Conservation (phyloP, 257 asterid genomes). For the Nicotiana tabacum region DNA sequence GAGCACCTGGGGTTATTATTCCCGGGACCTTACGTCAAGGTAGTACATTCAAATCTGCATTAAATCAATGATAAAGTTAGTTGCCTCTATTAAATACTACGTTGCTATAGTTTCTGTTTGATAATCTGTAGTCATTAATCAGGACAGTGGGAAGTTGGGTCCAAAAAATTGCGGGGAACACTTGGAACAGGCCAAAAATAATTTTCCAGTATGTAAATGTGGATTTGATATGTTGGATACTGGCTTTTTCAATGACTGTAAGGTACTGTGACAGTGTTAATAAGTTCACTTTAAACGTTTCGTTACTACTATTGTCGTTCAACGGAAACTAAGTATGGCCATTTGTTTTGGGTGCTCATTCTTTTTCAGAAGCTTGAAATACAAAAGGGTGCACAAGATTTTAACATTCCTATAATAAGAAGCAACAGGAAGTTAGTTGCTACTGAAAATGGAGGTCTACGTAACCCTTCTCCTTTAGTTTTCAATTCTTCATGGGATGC, state of each 20-base stretch:
- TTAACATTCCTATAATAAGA: slow-evolving; percentile 52
- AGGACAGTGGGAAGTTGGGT: slow-evolving; percentile 51
- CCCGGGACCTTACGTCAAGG: slow-evolving; percentile 46
- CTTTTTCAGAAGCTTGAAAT: slow-evolving; percentile 57
- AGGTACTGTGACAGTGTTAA: slow-evolving; percentile 35
- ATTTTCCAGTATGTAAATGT: slow-evolving; percentile 20
- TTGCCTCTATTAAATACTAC: neutral
- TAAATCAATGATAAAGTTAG: slow-evolving; percentile 3
- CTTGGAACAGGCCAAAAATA: slow-evolving; percentile 27
- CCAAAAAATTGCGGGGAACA: slow-evolving; percentile 28
- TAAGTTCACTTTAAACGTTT: neutral
- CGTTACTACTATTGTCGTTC: neutral
- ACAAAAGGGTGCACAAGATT: slow-evolving; percentile 61
- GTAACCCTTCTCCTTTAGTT: slow-evolving; percentile 56
- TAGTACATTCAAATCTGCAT: slow-evolving; percentile 22
- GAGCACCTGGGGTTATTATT: slow-evolving; percentile 35
- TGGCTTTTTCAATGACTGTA: slow-evolving; percentile 46
- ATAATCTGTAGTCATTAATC: slow-evolving; percentile 24
- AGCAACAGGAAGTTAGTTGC: slow-evolving; percentile 64
- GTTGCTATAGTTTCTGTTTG: neutral
- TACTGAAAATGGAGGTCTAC: slow-evolving; percentile 67
- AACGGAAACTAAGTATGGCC: neutral
- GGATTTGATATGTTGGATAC: slow-evolving; percentile 66
- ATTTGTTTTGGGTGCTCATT: neutral
- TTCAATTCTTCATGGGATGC: slow-evolving; percentile 54